phyloP scores from a whole-genome alignment of 2,329 filamentous ascomycete species.

The Curvularia sp. region DNA sequence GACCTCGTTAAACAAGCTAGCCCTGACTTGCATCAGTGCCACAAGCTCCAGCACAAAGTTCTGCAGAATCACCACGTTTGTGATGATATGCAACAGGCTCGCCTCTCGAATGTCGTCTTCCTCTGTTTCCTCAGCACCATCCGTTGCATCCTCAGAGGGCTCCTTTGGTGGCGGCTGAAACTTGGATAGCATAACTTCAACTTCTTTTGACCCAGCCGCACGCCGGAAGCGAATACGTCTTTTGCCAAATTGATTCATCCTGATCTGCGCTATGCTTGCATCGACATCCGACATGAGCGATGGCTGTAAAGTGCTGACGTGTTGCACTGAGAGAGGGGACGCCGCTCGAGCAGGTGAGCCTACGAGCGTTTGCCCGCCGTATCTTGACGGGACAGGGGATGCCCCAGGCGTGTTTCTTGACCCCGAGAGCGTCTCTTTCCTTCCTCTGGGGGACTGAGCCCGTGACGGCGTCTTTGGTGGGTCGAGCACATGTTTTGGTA shows the following conservation, averaged over 20 bases:
- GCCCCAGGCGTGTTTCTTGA: slow-evolving; percentile 13
- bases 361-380: slow-evolving; percentile 39
- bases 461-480: slow-evolving; percentile 42
- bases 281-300: slow-evolving; percentile 48
- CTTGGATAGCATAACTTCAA: slow-evolving; percentile 48
- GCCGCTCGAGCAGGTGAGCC: slow-evolving; percentile 40
- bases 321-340: slow-evolving; percentile 41
- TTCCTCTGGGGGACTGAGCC: slow-evolving; percentile 46
- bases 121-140: slow-evolving; percentile 26
- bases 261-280: slow-evolving; percentile 41
- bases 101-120: slow-evolving; percentile 50
- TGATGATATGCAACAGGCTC: slow-evolving; percentile 58
- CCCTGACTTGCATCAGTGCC: slow-evolving; percentile 58
- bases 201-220: slow-evolving; percentile 28
- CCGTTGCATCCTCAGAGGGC: slow-evolving; percentile 21
- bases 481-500: slow-evolving; percentile 47
- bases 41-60: slow-evolving; percentile 60
- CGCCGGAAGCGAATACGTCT: slow-evolving; percentile 47
- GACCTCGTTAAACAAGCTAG: slow-evolving; percentile 58
- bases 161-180: slow-evolving; percentile 47
- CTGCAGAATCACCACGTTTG: slow-evolving; percentile 60
- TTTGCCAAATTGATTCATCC: slow-evolving; percentile 45
- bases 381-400: slow-evolving; percentile 15
- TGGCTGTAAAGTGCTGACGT: slow-evolving; percentile 39
- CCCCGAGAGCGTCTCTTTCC: slow-evolving; percentile 44